Evolutionary conservation across 495 filamentous ascomycete species (phyloP).

Genomic region (Entonaema liquescens): DNA sequence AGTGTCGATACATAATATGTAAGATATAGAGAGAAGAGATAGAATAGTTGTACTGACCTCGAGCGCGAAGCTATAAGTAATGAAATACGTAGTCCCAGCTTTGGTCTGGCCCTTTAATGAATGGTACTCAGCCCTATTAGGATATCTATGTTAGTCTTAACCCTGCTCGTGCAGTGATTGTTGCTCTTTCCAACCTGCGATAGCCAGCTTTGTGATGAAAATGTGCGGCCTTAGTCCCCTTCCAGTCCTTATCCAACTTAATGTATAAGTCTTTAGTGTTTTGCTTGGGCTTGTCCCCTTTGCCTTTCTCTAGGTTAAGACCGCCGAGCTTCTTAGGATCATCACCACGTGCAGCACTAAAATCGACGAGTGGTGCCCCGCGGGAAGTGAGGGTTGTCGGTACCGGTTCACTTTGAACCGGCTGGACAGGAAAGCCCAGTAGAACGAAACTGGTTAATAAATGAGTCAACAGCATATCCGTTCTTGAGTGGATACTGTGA

Average conservation of each 20-base stretch:
- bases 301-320: constrained; percentile 30
- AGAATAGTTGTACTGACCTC: constrained; percentile 6
- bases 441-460: constrained; percentile 9
- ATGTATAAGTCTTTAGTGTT: constrained; percentile 28
- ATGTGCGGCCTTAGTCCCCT: constrained; percentile 16
- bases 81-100: constrained; percentile 34
- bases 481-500: not conserved
- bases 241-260: constrained; percentile 27
- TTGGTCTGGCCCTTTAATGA: constrained; percentile 23
- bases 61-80: constrained; percentile 31
- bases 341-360: constrained; percentile 24
- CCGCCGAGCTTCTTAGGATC: constrained; percentile 31
- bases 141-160: not conserved
- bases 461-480: constrained; percentile 15
- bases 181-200: constrained; percentile 11
- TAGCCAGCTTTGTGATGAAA: constrained; percentile 28
- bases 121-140: constrained; percentile 33
- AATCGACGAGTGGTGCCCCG: constrained; percentile 22
- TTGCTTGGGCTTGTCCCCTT: constrained; percentile 17
- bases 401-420: constrained; percentile 21
- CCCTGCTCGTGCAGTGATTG: too few relatives aligned
- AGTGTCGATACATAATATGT: too few relatives aligned
- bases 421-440: not conserved
- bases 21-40: not conserved
- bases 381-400: not conserved